A percentile compares a stretch with the other conserved stretches of the same genome.
Conservation (phyloP, 805 yeast species). For the Dipodascopsis uninucleata region DNA sequence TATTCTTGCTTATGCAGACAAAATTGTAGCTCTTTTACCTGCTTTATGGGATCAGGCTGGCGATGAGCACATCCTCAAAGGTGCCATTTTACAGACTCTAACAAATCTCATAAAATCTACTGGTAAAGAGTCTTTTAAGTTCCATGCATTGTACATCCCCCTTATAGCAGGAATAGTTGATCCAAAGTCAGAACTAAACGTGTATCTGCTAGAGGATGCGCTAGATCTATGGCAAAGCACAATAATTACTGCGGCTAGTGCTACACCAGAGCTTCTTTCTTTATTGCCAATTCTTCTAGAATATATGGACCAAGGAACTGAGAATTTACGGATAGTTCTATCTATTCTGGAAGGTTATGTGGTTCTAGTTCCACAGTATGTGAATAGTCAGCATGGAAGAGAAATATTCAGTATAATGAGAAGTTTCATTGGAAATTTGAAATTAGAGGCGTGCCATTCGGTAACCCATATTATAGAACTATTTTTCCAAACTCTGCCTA, state of each 20-base stretch:
- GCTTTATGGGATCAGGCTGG: slow-evolving; percentile 65
- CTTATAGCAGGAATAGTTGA: slow-evolving; percentile 61
- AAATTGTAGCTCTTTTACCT: slow-evolving; percentile 53
- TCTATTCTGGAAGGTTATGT: slow-evolving; percentile 37
- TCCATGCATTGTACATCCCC: slow-evolving; percentile 48
- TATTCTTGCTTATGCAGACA: slow-evolving; percentile 34
- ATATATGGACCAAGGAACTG: slow-evolving; percentile 64
- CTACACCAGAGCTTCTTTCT: slow-evolving; percentile 43
- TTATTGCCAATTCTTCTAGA: slow-evolving; percentile 51
- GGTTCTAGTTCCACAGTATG: slow-evolving; percentile 32
- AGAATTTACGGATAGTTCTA: slow-evolving; percentile 34
- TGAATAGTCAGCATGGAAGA: slow-evolving; percentile 30
- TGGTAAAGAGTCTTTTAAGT: slow-evolving; percentile 21
- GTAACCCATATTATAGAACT: slow-evolving; percentile 26
- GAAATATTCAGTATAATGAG: slow-evolving; percentile 24
- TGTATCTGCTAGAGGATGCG: slow-evolving; percentile 77
- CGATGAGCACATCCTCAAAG: slow-evolving; percentile 38
- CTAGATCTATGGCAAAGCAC: slow-evolving; percentile 76
- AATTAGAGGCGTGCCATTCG: slow-evolving; percentile 22
- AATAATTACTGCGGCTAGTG: slow-evolving; percentile 48
- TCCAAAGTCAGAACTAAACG: slow-evolving; percentile 50
- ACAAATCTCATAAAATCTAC: slow-evolving; percentile 34
- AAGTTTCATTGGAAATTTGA: slow-evolving; percentile 17
- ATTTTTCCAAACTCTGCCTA: slow-evolving; percentile 21
- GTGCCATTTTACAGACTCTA: slow-evolving; percentile 39